phyloP scores from a whole-genome alignment of 768 basidiomycete genomes.

The Leccinum olivaceopallidum region DNA sequence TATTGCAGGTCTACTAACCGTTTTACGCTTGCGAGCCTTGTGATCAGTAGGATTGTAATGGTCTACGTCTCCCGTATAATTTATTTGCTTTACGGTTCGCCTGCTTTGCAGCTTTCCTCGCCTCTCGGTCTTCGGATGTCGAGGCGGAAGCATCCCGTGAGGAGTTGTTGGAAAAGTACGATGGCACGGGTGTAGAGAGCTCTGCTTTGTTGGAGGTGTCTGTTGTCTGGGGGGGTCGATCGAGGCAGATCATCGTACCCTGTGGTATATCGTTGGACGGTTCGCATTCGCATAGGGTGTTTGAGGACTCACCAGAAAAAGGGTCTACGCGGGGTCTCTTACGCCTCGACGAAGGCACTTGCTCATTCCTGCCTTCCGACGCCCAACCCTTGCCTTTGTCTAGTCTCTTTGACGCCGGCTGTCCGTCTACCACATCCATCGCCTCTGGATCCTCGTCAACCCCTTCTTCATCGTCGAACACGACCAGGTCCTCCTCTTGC shows the following conservation, averaged over 20 bases:
- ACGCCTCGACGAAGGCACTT: conserved; percentile 38
- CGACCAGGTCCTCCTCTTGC: conserved; percentile 43
- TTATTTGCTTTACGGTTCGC: conserved; percentile 36
- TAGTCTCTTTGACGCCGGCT: neutral
- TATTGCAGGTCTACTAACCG: conserved; percentile 11
- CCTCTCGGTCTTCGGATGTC: conserved; percentile 22
- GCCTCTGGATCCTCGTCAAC: conserved; percentile 7
- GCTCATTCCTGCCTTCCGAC: conserved; percentile 23
- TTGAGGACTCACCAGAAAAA: conserved; percentile 52
- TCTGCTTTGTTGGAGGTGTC: conserved; percentile 14
- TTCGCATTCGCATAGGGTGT: neutral
- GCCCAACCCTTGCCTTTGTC: conserved; percentile 42
- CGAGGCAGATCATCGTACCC: conserved; percentile 33
- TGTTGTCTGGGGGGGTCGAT: neutral
- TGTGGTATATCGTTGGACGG: conserved; percentile 9
- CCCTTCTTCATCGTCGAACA: conserved; percentile 34
- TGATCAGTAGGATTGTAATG: conserved; percentile 13
- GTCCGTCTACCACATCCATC: conserved; percentile 10
- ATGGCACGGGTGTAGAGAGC: neutral
- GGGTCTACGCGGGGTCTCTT: conserved; percentile 40
- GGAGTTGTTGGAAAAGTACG: neutral
- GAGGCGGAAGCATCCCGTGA: conserved; percentile 26
- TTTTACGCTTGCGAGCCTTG: conserved; percentile 16
- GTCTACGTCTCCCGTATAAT: neutral
- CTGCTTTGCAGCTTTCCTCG: conserved; percentile 34